Percentiles rank a stretch among this genome's conserved stretches.
Evolutionary conservation across 164 flowering plant species (phyloP).

Genomic region (Cinnamomum micranthum): DNA sequence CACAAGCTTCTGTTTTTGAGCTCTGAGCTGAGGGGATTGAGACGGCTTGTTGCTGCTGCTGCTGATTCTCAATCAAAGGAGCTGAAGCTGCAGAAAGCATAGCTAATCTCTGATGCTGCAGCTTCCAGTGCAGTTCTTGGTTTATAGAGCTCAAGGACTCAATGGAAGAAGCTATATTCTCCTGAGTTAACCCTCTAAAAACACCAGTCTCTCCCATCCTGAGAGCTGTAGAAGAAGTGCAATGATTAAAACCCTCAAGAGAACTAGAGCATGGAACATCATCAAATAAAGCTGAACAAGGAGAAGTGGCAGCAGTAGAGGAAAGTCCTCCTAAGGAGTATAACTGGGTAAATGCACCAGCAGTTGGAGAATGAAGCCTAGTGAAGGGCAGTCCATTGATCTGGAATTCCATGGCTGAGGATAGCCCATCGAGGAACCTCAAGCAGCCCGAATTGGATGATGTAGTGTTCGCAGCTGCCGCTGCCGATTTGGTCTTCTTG

Average conservation of each 20-base stretch:
- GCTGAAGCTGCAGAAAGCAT: slow-evolving; percentile 27
- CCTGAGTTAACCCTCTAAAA: slow-evolving; percentile 23
- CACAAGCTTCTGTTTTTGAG: slow-evolving; percentile 29
- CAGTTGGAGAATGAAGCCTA: slow-evolving; percentile 7
- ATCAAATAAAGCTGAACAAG: slow-evolving; percentile 9
- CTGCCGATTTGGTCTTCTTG: slow-evolving; percentile 40
- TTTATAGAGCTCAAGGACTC: slow-evolving; percentile 75
- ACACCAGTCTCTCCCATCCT: too few species aligned
- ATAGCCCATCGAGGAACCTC: slow-evolving; percentile 26
- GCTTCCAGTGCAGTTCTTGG: slow-evolving; percentile 83
- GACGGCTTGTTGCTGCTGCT: slow-evolving; percentile 31
- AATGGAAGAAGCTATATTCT: slow-evolving; percentile 54
- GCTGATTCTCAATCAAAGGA: slow-evolving; percentile 13
- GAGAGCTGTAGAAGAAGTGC: slow-evolving; percentile 3
- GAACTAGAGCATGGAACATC: slow-evolving; percentile 14
- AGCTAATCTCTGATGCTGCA: slow-evolving; percentile 71
- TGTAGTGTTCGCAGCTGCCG: background rate
- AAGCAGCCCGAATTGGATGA: slow-evolving; percentile 1
- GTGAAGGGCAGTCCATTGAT: slow-evolving; percentile 16
- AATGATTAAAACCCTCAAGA: slow-evolving; percentile 36
- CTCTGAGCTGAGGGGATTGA: slow-evolving; percentile 49
- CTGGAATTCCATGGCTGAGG: slow-evolving; percentile 6
- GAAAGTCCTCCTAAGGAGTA: background rate
- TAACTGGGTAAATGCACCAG: background rate
- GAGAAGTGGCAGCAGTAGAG: slow-evolving; percentile 1